Evolutionary conservation across 2,329 filamentous ascomycete genomes (phyloP).

Genomic region (Metarhizium sp.): DNA sequence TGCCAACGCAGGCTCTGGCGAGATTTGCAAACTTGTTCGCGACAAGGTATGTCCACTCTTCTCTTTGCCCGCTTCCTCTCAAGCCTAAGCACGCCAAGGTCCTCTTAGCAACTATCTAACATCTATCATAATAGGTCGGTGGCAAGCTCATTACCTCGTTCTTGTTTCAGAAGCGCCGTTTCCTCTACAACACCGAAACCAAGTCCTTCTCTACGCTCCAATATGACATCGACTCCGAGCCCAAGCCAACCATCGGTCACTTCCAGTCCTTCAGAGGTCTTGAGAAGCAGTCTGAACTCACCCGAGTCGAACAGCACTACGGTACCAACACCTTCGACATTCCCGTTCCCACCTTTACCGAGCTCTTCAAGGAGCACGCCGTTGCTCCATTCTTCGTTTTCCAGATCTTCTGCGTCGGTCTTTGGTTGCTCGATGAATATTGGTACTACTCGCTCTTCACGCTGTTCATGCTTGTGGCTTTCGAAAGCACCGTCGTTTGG

Average conservation of each 20-base stretch:
- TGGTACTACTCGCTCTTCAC: constrained; percentile 99
- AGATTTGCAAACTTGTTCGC: constrained; percentile 74
- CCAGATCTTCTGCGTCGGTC: constrained; percentile 94
- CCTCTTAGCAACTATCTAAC: background rate
- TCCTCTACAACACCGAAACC: constrained; percentile 66
- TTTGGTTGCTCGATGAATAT: constrained; percentile 99
- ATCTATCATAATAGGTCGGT: constrained; percentile 38
- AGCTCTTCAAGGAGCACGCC: constrained; percentile 96
- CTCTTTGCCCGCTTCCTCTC: too few species aligned
- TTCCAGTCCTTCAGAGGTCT: constrained; percentile 80
- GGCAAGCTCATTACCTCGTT: constrained; percentile 76
- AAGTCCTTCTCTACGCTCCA: constrained; percentile 72
- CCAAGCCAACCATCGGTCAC: constrained; percentile 65
- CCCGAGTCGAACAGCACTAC: constrained; percentile 82
- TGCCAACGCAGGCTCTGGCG: constrained; percentile 78
- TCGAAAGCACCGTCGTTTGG: constrained; percentile 98
- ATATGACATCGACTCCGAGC: constrained; percentile 77
- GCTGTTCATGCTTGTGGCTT: constrained; percentile 93
- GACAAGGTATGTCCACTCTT: constrained; percentile 48
- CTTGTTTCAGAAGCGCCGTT: constrained; percentile 95
- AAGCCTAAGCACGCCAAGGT: too few species aligned
- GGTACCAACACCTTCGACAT: constrained; percentile 96
- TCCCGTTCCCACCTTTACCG: constrained; percentile 87
- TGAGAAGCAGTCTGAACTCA: constrained; percentile 62
- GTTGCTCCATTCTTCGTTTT: constrained; percentile 99